Conservation (phyloP, 257 asterid species). For the Cruciata laevipes region DNA sequence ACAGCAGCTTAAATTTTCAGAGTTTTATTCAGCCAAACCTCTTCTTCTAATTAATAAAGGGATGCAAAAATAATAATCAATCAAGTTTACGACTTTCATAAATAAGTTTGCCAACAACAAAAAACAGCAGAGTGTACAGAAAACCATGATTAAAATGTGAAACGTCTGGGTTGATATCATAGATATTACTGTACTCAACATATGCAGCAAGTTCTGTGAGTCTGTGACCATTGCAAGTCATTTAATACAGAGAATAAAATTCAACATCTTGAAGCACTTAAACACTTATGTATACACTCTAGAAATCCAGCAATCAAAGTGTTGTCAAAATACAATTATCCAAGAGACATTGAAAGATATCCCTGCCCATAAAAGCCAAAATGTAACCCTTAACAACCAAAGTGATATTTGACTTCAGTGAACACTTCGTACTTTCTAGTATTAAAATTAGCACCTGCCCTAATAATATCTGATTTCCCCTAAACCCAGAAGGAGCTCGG, state of each 20-base stretch:
- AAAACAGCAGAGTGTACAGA: neutral
- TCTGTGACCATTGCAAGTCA: neutral
- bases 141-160: neutral
- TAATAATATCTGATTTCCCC: neutral
- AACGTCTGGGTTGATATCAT: neutral
- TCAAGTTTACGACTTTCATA: neutral
- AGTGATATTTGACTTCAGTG: neutral
- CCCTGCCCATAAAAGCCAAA: neutral
- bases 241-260: neutral
- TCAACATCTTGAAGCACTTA: slow-evolving; percentile 5
- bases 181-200: neutral
- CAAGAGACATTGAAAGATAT: neutral
- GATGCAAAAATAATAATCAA: neutral
- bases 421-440: neutral
- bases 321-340: neutral
- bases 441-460: neutral
- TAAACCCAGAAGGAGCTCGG: neutral
- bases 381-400: neutral
- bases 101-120: neutral
- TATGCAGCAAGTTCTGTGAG: slow-evolving; percentile 1
- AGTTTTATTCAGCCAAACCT: neutral
- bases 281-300: neutral
- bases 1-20: neutral
- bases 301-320: neutral
- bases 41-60: neutral